Evolutionary conservation across 441 rosid genomes (phyloP), one percentile per base, ranked within the genome.

Genomic region (Geranium incanum): DNA sequence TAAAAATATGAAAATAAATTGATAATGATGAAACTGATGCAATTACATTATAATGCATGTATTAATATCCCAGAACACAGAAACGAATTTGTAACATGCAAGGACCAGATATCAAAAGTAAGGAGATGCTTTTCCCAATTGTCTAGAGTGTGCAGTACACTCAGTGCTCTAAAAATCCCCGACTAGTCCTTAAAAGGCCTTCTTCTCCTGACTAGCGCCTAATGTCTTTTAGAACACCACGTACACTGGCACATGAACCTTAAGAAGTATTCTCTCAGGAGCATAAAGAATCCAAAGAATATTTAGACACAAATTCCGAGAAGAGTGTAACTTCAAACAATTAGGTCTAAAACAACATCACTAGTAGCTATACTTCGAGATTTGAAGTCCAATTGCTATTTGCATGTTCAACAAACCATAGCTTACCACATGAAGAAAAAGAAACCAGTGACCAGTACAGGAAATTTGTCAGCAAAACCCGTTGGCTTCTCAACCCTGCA

Each of bases 361-460:
- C 21, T 16, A 19, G 4, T 6, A 3, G 8, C 23, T 57, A 57
- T 5, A 57, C 21, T 57, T 57, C 23, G 3, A 18, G 63, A 57
- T 57, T 15, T 16, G 7, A 57, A 57, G 19, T 57, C 23, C 19
- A 57, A 28, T 28, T 28, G 33, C 33, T 28, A 28, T 28, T 12
- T 57, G 63, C 3, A 57, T 57, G 15, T 57, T 19, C 63, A 57
- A 57, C 15, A 5, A 57, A 57, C 9, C 63, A 57, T 57, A 57
- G 23, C 63, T 57, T 57, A 57, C 63, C 63, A 57, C 63, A 57
- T 57, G 15, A 57, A 57, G 63, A 57, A 57, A 3, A 57, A 57
- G 63, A 57, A 57, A 16, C 63, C 63, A 7, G 63, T 57, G 6
- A 57, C 63, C 23, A 57, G 28, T 16, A 16, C 63, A 16, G 63